Evolutionary conservation across 768 basidiomycete species (phyloP).

Genomic region (Lactarius tabidus): DNA sequence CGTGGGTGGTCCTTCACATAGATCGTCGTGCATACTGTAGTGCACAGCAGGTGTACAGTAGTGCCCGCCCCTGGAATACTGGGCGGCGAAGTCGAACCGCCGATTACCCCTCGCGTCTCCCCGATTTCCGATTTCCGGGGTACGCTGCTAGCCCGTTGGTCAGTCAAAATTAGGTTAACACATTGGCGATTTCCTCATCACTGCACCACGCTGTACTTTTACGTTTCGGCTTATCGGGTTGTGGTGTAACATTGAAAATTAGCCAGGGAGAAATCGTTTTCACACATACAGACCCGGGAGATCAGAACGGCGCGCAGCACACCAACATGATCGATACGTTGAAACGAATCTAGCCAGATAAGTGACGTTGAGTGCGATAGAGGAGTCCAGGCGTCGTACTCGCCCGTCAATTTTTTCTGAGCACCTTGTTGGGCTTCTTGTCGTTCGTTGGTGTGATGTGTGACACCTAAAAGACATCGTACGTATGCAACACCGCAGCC

Average conservation of each 20-base stretch:
- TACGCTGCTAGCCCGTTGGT: background rate
- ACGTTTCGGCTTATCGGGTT: background rate
- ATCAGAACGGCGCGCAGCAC: background rate
- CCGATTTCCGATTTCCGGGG: background rate
- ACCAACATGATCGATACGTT: background rate
- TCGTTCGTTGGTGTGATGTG: background rate
- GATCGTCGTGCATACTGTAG: background rate
- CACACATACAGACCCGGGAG: background rate
- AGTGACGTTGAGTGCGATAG: background rate
- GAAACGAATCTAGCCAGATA: background rate
- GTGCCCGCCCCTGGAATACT: background rate
- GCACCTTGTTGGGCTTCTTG: background rate
- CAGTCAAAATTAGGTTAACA: background rate
- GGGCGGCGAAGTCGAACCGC: background rate
- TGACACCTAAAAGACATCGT: too few species aligned
- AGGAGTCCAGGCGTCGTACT: background rate
- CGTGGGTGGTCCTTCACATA: background rate
- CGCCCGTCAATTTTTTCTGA: background rate
- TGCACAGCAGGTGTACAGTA: slow-evolving; percentile 30
- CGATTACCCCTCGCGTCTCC: background rate
- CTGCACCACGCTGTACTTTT: background rate
- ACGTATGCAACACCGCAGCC: too few species aligned
- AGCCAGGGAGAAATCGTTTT: background rate
- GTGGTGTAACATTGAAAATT: background rate
- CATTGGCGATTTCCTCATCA: background rate